Conservation (phyloP, 352 stramenopile species). For the Phytopythium sindhum region DNA sequence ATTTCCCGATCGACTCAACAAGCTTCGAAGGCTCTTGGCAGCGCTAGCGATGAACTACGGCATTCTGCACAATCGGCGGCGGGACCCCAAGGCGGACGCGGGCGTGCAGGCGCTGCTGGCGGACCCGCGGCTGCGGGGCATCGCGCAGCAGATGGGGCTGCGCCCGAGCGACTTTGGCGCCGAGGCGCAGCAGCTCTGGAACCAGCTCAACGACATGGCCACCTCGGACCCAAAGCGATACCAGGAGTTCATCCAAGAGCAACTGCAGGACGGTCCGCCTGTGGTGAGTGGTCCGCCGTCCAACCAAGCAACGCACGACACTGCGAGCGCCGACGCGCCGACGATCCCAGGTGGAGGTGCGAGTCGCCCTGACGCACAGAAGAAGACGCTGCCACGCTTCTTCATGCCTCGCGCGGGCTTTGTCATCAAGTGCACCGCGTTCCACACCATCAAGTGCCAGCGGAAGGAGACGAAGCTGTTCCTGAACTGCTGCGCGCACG, state of each 20-base stretch:
- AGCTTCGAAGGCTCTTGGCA: too few species aligned
- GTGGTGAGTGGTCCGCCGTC: neutral
- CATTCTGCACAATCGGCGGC: slow-evolving; percentile 78
- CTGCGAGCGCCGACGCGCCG: too few species aligned
- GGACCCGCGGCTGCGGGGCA: slow-evolving; percentile 66
- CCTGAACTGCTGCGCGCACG: slow-evolving; percentile 74
- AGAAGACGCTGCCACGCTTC: slow-evolving; percentile 23
- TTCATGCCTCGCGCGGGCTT: slow-evolving; percentile 71
- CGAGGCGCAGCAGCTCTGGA: slow-evolving; percentile 68
- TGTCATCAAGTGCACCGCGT: slow-evolving; percentile 73
- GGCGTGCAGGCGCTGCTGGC: slow-evolving; percentile 37
- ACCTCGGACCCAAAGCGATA: slow-evolving; percentile 64
- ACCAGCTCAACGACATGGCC: slow-evolving; percentile 71
- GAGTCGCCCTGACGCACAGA: neutral
- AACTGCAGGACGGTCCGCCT: slow-evolving; percentile 65
- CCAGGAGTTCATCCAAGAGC: slow-evolving; percentile 78
- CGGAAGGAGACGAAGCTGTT: slow-evolving; percentile 73
- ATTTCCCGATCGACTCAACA: neutral
- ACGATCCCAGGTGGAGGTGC: neutral
- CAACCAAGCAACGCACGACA: slow-evolving; percentile 1
- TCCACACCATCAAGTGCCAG: slow-evolving; percentile 52
- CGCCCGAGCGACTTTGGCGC: slow-evolving; percentile 58
- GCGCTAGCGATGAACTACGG: slow-evolving; percentile 67
- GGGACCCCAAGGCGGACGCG: slow-evolving; percentile 20
- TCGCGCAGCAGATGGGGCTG: slow-evolving; percentile 83